These are phyloP conservation scores for Lasiodiplodia sp. DNA, from an alignment of 2,329 filamentous ascomycete species.

Conservation along the genomic window DNA sequence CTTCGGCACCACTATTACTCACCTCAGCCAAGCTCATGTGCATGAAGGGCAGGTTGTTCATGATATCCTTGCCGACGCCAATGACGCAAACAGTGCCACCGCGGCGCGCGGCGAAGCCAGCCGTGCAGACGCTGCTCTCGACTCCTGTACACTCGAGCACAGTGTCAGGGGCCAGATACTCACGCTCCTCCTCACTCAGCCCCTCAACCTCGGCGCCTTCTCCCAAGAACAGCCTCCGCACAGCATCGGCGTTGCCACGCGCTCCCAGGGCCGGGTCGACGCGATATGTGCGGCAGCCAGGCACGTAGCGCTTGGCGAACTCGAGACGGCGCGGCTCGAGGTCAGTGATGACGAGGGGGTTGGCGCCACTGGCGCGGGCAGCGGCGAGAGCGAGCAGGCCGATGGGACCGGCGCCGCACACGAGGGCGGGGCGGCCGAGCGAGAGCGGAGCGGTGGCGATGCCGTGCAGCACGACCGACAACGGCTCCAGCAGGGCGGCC, in stretches of 20 bases:
- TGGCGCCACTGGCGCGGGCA: slow-evolving; percentile 67
- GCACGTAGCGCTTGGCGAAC: slow-evolving; percentile 66
- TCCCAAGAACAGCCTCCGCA: slow-evolving; percentile 62
- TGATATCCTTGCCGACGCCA: slow-evolving; percentile 66
- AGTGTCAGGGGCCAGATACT: slow-evolving; percentile 54
- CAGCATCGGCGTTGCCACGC: slow-evolving; percentile 59
- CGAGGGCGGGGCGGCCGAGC: slow-evolving; percentile 62
- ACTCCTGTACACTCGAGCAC: slow-evolving; percentile 72
- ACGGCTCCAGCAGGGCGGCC: slow-evolving; percentile 69
- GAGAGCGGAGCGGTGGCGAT: slow-evolving; percentile 61
- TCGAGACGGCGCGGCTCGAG: slow-evolving; percentile 63
- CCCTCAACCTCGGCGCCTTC: slow-evolving; percentile 61
- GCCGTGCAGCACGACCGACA: slow-evolving; percentile 69
- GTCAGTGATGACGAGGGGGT: slow-evolving; percentile 70
- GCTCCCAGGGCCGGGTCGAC: slow-evolving; percentile 56
- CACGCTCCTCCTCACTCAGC: slow-evolving; percentile 56
- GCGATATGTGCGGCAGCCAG: slow-evolving; percentile 61
- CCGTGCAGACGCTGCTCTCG: slow-evolving; percentile 68
- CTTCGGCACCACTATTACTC: too few relatives aligned
- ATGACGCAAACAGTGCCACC: slow-evolving; percentile 70
- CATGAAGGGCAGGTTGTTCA: slow-evolving; percentile 74
- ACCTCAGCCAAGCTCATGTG: slow-evolving; percentile 68
- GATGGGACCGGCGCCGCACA: slow-evolving; percentile 71
- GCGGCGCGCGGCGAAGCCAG: slow-evolving; percentile 62
- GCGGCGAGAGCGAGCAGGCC: slow-evolving; percentile 68